Conservation (phyloP, 176 grass and related monocot species). For the barley (Hordeum vulgare) region MorexV3_pseudomolecules_assembly NC_058519.1:103624733-103625232, state of each 20-base stretch:
- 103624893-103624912: neutral
- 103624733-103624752: neutral
- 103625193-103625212: neutral
- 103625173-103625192: neutral
- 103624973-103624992: too few species aligned
- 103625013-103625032: neutral
- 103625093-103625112: neutral
- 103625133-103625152: neutral
- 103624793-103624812: neutral
- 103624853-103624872: neutral
- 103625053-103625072: too few species aligned
- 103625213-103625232: neutral
- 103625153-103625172: neutral
- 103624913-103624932: neutral
- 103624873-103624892: too few species aligned
- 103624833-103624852: neutral
- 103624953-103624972: too few species aligned
- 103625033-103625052: neutral
- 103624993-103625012: too few species aligned
- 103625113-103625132: neutral
- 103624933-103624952: neutral
- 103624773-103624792: neutral
- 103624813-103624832: neutral
- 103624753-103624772: neutral
- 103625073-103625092: too few species aligned